Evolutionary conservation across 768 basidiomycete species (phyloP), one percentile per base, ranked within the genome.

Genomic region (Naganishia vaughanmartiniae): DNA sequence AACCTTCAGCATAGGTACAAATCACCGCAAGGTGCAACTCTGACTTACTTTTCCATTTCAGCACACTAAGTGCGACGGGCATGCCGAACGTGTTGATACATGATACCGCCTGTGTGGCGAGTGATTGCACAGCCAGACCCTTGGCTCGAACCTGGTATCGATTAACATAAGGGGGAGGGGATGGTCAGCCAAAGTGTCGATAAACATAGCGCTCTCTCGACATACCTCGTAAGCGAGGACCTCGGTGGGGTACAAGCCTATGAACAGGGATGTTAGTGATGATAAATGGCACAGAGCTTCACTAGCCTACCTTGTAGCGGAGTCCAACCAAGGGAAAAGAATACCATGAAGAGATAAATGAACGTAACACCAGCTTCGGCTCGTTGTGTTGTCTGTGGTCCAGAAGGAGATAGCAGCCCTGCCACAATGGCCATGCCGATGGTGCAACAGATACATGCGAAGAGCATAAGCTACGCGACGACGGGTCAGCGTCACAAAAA

Each of bases 291-390:
- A 24, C 17, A 4, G 36, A 6, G 31, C 15, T 15, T 15, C 12
- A n/a, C 17, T 33, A 4, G 34, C 58, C 42, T 45, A 1, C 84
- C 85, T 83, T 87, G 86, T 81, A 87, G 85, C 0, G 86, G 84
- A 2, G 86, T 87, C 84, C 84, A 86, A 56, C 86, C 86, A 73
- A 85, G 85, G 5, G 85, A 85, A 76, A 84, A 87, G 36, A 85
- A 81, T 11, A 78, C 73, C 30, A 72, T 65, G 36, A 73, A 79
- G 53, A 73, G 58, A 72, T 74, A 79, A 70, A 80, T 84, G 73
- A 86, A 86, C 0, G 84, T 80, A 66, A 87, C 85, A 1, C 86
- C 86, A 1, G 86, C 85, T 72, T 83, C 86, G 19, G 85, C 80
- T 24, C 84, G 81, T 11, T 76, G 77, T 0, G 74, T 72, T 70